Base-by-base conservation (phyloP, 768 basidiomycete species). In the Xerocomus spinulosus region DNA sequence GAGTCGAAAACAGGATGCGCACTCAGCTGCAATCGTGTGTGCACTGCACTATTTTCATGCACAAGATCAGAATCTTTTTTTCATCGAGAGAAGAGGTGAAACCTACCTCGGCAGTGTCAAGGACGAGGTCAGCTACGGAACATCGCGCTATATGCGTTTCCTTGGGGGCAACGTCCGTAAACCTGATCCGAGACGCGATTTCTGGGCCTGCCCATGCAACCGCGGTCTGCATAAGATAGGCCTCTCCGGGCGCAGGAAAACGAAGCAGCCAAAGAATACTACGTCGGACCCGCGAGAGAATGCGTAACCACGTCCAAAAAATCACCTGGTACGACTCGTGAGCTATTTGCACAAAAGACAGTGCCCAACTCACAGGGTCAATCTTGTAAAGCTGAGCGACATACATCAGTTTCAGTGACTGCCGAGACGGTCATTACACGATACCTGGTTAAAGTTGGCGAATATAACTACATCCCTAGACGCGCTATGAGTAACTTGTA, bases 181-280 rank as follows among this genome's bases (percentile, higher is more conserved):
- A 78, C 38, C 66, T 59, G 28, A 78, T 65, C 4, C 77, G 70
- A 36, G 70, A 62, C 4, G 76, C 70, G 33, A 78, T 66, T 20
- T 75, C 74, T 12, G 68, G 48, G 1, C 74, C 73, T 7, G 72
- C 77, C 77, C 77, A 78, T 30, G 61, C 51, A 29, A 38, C 44
- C 2, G 77, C 77, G 3, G 68, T 66, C 33, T 70, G 68, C 25
- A 70, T 53, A 28, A 78, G 61, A 48, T 78, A 71, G 43, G 64
- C 59, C 42, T 79, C 77, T 35, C 74, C 77, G 8, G 74, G 63
- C 1, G 68, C 61, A 7, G 77, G 77, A 51, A 78, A 78, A 20
- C 77, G 76, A 37, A 78, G 66, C 2, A 78, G 63, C 77, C 77
- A 78, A n/a, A 78, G 68, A 42, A 78, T 70, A 45, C 77, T 77